phyloP scores from a whole-genome alignment of 345 rosid genomes.

The Populus euphratica region DNA sequence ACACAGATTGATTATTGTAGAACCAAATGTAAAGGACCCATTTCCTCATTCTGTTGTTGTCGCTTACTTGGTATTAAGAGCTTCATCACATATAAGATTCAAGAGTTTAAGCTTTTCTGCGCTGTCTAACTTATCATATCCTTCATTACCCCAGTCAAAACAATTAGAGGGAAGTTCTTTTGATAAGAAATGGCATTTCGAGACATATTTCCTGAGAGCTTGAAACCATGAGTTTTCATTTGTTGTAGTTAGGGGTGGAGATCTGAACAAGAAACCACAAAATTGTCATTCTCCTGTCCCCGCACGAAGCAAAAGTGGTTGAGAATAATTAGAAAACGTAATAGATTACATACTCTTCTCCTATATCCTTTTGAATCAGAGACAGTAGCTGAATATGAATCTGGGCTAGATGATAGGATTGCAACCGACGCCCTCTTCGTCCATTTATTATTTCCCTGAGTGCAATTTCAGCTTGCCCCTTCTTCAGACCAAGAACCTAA shows the following conservation, averaged over 20 bases:
- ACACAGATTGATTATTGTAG: not conserved
- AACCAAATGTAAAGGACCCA: not conserved
- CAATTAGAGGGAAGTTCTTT: conserved; percentile 35
- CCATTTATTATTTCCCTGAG: conserved; percentile 56
- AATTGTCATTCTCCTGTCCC: conserved; percentile 8
- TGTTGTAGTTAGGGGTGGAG: conserved; percentile 38
- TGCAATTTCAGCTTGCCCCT: conserved; percentile 67
- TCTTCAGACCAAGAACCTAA: conserved; percentile 65
- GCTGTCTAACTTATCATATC: conserved; percentile 38
- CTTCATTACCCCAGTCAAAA: conserved; percentile 37
- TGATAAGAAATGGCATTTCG: conserved; percentile 32
- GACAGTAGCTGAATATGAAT: conserved; percentile 53
- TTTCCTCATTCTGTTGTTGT: not conserved
- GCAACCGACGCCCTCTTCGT: conserved; percentile 46
- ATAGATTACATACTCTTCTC: conserved; percentile 44
- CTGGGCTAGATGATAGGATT: conserved; percentile 46
- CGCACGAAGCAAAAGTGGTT: not conserved
- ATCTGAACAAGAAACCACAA: conserved; percentile 37
- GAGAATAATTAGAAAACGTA: not conserved
- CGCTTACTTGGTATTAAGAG: conserved; percentile 57
- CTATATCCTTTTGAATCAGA: conserved; percentile 47
- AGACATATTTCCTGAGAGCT: conserved; percentile 42
- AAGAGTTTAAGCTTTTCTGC: conserved; percentile 50
- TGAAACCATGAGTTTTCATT: conserved; percentile 57
- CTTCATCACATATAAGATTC: conserved; percentile 65